phyloP scores from a whole-genome alignment of 2,329 filamentous ascomycete genomes.

The Venturiaceae sp. region DNA sequence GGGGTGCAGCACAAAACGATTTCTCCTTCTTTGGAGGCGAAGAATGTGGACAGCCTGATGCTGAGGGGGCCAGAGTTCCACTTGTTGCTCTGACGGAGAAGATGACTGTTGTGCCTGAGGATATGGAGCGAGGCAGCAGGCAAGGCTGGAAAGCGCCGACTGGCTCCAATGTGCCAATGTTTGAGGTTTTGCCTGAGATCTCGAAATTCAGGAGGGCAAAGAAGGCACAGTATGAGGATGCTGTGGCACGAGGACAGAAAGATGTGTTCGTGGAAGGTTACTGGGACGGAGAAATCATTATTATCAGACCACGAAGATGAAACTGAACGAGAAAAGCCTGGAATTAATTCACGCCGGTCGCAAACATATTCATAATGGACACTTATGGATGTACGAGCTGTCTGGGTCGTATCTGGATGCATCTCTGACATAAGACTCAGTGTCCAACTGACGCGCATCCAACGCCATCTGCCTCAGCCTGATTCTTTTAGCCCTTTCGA shows the following conservation, averaged over 20 bases:
- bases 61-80: constrained; percentile 34
- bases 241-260: constrained; percentile 12
- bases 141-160: background rate
- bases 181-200: constrained; percentile 44
- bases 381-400: background rate
- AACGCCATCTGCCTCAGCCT: too few relatives aligned
- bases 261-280: constrained; percentile 41
- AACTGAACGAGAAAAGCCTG: background rate
- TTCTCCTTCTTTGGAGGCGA: constrained; percentile 48
- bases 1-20: constrained; percentile 48
- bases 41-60: constrained; percentile 41
- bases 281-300: constrained; percentile 50
- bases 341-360: background rate
- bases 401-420: too few relatives aligned
- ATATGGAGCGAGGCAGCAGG: background rate
- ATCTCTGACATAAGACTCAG: too few relatives aligned
- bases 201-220: constrained; percentile 43
- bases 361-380: background rate
- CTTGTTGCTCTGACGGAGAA: constrained; percentile 32
- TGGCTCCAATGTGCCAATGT: background rate
- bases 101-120: constrained; percentile 25
- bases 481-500: background rate
- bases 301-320: constrained; percentile 34
- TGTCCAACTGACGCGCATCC: too few relatives aligned
- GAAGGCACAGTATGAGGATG: constrained; percentile 38